A percentile compares a stretch with the other conserved stretches of the same genome.
These are phyloP conservation scores for Haematococcus lacustris DNA, from an alignment of 139 green algal genomes.

Conservation along the genomic window DNA sequence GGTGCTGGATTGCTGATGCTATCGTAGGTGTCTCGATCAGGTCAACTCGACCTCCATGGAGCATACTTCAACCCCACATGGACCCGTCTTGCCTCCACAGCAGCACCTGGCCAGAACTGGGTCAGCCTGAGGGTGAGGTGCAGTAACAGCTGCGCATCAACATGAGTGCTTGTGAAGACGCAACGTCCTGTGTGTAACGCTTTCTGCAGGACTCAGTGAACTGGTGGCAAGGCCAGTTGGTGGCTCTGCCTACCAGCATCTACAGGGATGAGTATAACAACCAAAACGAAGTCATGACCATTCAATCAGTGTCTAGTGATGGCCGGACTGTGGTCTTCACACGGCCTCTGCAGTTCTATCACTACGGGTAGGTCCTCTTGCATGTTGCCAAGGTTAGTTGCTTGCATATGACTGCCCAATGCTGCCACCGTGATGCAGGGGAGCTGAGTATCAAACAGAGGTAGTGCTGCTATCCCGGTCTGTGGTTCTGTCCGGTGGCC, in stretches of 20 bases:
- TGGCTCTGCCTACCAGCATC: conserved; percentile 38
- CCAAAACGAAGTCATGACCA: conserved; percentile 43
- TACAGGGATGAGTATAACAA: conserved; percentile 49
- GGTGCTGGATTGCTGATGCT: no score
- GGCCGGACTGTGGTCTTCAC: conserved; percentile 21
- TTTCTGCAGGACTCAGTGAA: conserved; percentile 26
- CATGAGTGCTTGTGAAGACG: not conserved
- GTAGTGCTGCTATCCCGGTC: conserved; percentile 44
- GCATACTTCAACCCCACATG: conserved; percentile 40
- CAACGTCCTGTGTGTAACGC: not conserved
- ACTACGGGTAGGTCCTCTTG: conserved; percentile 33
- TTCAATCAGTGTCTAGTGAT: conserved; percentile 20
- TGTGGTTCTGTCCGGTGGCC: no score
- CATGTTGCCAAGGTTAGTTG: not conserved
- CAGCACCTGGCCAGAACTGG: conserved; percentile 10
- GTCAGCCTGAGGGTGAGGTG: conserved; percentile 26
- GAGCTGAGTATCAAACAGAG: conserved; percentile 49
- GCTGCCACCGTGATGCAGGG: conserved; percentile 15
- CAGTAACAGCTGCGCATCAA: not conserved
- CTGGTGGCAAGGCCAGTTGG: conserved; percentile 43
- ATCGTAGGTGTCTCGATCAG: conserved; percentile 9
- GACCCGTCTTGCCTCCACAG: conserved; percentile 36
- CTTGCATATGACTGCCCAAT: not conserved
- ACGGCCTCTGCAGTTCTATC: conserved; percentile 16
- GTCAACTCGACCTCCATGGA: conserved; percentile 45